Evolutionary conservation across 2,329 filamentous ascomycete genomes (phyloP), one percentile per base, ranked within the genome.

Genomic region (Rhynchosporium graminicola): DNA sequence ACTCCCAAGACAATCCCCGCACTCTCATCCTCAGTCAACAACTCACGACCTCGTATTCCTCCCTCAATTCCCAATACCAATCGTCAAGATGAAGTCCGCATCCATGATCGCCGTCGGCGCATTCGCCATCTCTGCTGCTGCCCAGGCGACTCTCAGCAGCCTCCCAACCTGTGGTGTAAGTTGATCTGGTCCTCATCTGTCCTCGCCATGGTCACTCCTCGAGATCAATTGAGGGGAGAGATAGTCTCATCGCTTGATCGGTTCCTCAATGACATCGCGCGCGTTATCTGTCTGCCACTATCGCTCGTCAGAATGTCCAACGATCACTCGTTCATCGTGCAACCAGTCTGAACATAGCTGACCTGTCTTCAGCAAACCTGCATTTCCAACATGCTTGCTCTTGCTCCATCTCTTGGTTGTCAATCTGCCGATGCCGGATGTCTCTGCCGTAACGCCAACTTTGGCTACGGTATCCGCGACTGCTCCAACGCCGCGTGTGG

Each of bases 401-500:
- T 77, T 62, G 77, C 77, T 59, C 63, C 70, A 54, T 64, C 69
- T 26, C 78, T 81, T 65, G 76, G 76, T 62, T 82, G 80, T 70
- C 28, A 66, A 15, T 5, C 57, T 31, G 20, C 62, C 12, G 77
- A 80, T 66, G 64, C 72, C 40, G 60, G 63, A 58, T 82, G 79
- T 75, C 76, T 79, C 63, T 82, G 80, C 75, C 67, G 63, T n/a
- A 74, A 79, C 60, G 63, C 63, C 42, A 71, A 79, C 74, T 82
- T 80, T 66, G 74, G 73, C 62, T 79, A 77, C 61, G 80, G 79
- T 63, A 72, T 82, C 56, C 78, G 79, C 63, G 79, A 82, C 69
- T 82, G 79, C 73, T 73, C 77, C 61, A 76, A 70, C 61, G 72
- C 77, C 67, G 76, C 76, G 40, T 80, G 79, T 67, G 72, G 71